A percentile compares a stretch with the other conserved stretches of the same genome.
These are phyloP conservation scores for Nothopassalora personata DNA, from an alignment of 2,329 filamentous ascomycete genomes.

Conservation along the genomic window DNA sequence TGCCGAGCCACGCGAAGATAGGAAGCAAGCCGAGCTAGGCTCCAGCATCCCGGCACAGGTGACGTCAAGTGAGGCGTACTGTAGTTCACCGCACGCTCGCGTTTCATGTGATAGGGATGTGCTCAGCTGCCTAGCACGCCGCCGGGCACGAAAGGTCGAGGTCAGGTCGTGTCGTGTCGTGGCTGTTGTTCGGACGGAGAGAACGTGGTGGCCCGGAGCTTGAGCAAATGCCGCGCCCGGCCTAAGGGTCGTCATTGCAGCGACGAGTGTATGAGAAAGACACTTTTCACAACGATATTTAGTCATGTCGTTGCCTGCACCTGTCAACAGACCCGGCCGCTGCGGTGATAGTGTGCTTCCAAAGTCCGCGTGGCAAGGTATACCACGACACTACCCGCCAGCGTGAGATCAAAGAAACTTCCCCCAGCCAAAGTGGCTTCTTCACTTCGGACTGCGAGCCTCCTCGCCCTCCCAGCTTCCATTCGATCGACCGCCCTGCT, in stretches of 20 bases:
- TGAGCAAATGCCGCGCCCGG: too few relatives aligned
- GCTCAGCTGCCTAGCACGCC: too few relatives aligned
- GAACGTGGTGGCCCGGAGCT: too few relatives aligned
- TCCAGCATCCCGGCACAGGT: not conserved
- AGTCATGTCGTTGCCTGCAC: not conserved
- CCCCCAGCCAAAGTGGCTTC: not conserved
- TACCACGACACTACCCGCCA: not conserved
- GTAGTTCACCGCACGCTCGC: not conserved
- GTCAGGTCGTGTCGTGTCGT: not conserved
- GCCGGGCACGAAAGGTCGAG: not conserved
- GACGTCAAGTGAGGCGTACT: not conserved
- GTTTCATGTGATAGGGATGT: conserved; percentile 1
- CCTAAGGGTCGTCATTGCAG: not conserved
- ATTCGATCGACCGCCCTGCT: conserved; percentile 1
- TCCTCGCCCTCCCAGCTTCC: conserved; percentile 1
- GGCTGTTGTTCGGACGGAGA: too few relatives aligned
- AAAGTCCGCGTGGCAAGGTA: not conserved
- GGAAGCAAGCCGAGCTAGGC: not conserved
- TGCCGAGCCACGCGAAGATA: not conserved
- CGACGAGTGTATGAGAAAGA: not conserved
- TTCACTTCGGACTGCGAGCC: not conserved
- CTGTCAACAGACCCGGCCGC: not conserved
- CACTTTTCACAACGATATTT: not conserved
- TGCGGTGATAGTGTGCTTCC: not conserved
- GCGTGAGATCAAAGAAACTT: not conserved